Conservation (phyloP, 2,329 filamentous ascomycete species). For the Pseudogymnoascus sp. region DNA sequence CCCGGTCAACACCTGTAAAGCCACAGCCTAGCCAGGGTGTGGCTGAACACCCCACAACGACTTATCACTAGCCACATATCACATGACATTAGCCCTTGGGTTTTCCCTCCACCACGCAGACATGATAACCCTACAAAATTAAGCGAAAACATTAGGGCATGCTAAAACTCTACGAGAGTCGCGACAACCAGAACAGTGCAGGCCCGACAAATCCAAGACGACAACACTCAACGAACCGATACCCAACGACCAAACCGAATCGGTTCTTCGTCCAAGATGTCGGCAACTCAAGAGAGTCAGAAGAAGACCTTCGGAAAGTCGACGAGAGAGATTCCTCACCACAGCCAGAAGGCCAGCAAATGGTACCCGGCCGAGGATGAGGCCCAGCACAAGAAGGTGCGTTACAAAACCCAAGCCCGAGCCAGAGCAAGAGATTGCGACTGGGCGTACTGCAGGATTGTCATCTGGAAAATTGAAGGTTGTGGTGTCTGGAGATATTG, state of each 20-base stretch:
- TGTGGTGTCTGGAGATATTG: conserved; percentile 9
- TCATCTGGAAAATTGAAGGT: conserved; percentile 5
- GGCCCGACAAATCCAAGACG: conserved; percentile 18
- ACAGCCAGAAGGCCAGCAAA: conserved; percentile 90
- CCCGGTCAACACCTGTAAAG: background rate
- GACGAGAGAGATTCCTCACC: conserved; percentile 81
- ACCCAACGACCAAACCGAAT: conserved; percentile 20
- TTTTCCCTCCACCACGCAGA: background rate
- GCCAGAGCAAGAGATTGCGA: conserved; percentile 7
- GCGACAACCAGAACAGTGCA: conserved; percentile 10
- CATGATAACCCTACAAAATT: conserved; percentile 10
- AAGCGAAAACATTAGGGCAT: conserved; percentile 12
- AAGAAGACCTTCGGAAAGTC: conserved; percentile 98
- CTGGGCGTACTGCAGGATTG: background rate
- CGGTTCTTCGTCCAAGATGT: conserved; percentile 49
- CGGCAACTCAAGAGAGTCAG: conserved; percentile 46
- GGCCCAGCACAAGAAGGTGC: conserved; percentile 85
- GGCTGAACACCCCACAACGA: background rate
- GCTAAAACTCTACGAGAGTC: conserved; percentile 6
- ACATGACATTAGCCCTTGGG: conserved; percentile 8
- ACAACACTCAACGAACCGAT: conserved; percentile 24
- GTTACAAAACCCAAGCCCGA: conserved; percentile 29
- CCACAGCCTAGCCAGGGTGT: conserved; percentile 6
- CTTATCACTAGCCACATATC: conserved; percentile 2
- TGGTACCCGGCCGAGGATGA: conserved; percentile 98